Evolutionary conservation across 78 protist genomes (phyloP), one percentile per base, ranked within the genome.

Genomic region (Guillardia theta): DNA sequence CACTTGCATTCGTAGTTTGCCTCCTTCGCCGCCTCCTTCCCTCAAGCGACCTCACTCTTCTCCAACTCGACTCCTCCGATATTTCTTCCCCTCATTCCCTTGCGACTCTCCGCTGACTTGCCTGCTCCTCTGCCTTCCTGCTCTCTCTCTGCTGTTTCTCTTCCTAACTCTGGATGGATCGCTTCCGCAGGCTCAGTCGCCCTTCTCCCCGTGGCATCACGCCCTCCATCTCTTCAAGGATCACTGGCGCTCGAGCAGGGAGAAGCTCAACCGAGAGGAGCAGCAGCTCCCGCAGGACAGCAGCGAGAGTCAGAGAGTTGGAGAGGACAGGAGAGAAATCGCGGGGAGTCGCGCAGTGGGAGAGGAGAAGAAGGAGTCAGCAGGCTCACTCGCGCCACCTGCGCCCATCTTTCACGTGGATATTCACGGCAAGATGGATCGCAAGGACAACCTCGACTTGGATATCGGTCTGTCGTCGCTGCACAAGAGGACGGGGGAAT

Each of bases 391-490:
- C 87, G 87, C 1, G 87, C 87, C 9, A 43, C 45, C 18, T 4
- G 90, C 18, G 90, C 90, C 90, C 37, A 43, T 78, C n/a, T 43
- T 78, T 27, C 90, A 78, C 48, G 48, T 78, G 33, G 90, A 78
- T 30, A 43, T 78, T 36, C 90, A 78, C 48, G 90, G 90, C 50
- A 78, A 78, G 24, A 37, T 78, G 90, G 90, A 78, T 48, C 90
- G 90, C 50, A 78, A 78, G 50, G 90, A 78, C 90, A 78, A 78
- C 90, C 48, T 78, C 3, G 90, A 78, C 50, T 30, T 78, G 30
- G 90, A 78, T 30, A 43, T 78, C 50, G 90, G 90, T 70, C 27
- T 30, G 2, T 6, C 27, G 15, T 15, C 10, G 58, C 58, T 15
- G 10, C 15, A 15, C 58, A 50, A 50, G 58, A 50, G 15, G 15